phyloP scores from a whole-genome alignment of 2,329 filamentous ascomycete species.

The Pestalotiopsis sp. region DNA sequence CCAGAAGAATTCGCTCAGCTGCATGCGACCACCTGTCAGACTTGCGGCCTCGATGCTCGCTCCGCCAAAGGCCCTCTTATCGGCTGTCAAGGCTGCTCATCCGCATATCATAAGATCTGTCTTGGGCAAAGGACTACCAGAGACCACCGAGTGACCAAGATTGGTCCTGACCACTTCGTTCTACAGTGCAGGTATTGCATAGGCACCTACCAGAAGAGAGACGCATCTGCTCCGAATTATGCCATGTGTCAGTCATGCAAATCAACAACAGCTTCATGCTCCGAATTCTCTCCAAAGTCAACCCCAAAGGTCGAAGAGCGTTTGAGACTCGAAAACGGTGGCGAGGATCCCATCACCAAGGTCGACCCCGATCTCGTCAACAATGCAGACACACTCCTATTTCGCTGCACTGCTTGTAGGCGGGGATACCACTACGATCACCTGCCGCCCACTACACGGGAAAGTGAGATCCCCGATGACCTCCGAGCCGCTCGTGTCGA shows the following conservation, averaged over 20 bases:
- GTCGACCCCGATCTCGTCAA: conserved; percentile 71
- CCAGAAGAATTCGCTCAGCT: conserved; percentile 66
- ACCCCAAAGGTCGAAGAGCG: conserved; percentile 83
- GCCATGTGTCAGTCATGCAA: conserved; percentile 74
- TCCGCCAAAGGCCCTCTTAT: conserved; percentile 71
- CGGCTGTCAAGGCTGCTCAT: conserved; percentile 88
- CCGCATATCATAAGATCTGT: conserved; percentile 81
- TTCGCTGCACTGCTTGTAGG: conserved; percentile 78
- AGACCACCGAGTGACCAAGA: conserved; percentile 90
- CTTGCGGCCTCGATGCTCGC: conserved; percentile 62
- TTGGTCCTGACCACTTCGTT: conserved; percentile 76
- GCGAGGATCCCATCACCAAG: conserved; percentile 73
- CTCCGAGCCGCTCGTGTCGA: conserved; percentile 65
- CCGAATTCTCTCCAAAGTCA: conserved; percentile 72
- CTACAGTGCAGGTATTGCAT: conserved; percentile 90
- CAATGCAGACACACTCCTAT: conserved; percentile 75
- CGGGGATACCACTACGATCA: conserved; percentile 86
- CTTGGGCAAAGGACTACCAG: conserved; percentile 72
- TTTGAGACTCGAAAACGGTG: conserved; percentile 76
- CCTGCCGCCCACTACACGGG: conserved; percentile 56
- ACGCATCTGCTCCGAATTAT: conserved; percentile 69
- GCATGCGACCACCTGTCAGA: conserved; percentile 74
- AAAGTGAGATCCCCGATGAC: conserved; percentile 44
- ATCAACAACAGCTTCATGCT: conserved; percentile 67
- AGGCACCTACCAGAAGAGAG: conserved; percentile 68